Base-by-base conservation (phyloP, 1,284 basidiomycete genomes). In the Ganoderma multipileum region DNA sequence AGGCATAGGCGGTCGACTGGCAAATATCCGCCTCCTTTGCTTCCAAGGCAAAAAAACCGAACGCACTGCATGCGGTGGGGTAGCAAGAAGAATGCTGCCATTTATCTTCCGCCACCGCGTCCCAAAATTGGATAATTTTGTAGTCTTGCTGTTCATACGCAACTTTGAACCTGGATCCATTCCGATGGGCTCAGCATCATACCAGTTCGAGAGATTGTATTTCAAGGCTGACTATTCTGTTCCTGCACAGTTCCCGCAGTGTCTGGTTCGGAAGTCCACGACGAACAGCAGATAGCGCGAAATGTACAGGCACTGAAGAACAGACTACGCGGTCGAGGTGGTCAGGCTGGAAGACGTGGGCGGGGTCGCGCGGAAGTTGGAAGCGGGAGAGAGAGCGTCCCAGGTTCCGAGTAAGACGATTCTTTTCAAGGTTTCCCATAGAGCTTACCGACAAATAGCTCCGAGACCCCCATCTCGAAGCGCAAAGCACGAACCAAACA, bases 271-370 rank as follows among this genome's bases (percentile, higher is more conserved):
- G 77, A 80, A 2, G 82, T 87, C n/a, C 84, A 87, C 59, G 94
- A 96, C 72, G 94, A 94, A 65, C 91, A 97, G 76, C 91, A 95
- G 76, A 98, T 99, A 74, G 91, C 96, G 12, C 88, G 94, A 75
- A 98, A 97, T 76, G 94, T 98, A 1, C 92, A 96, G 76, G 95
- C 95, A 0, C 84, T 99, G 65, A 98, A 97, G 79, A 91, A 88
- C 65, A 87, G 95, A 47, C 82, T 97, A 60, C 89, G 92, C 65
- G 90, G 90, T 20, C 84, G 90, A 67, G 90, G 91, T 0, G 88
- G 86, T 23, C 83, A 85, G 73, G 86, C 86, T 68, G 86, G 84
- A 57, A 88, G 86, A 71, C 82, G 88, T 77, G 84, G 84, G 62
- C 77, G 73, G 75, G 83, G 82, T 77, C 87, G 86, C 76, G 78